Conservation (phyloP, 805 yeast species). For the Hanseniaspora singularis region DNA sequence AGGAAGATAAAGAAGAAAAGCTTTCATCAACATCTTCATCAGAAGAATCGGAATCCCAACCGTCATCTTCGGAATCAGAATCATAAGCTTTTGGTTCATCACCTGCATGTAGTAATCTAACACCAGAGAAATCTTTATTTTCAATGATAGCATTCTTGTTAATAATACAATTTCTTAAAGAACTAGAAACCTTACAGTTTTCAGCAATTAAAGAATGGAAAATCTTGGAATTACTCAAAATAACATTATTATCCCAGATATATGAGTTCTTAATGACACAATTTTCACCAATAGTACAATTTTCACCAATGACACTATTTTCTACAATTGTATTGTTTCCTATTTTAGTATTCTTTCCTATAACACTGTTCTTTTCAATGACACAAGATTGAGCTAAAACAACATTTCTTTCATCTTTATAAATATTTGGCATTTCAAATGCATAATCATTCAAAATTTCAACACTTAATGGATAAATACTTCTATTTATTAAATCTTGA, state of each 20-base stretch:
- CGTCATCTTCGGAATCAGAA: slow-evolving; percentile 14
- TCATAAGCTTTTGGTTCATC: slow-evolving; percentile 7
- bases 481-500: slow-evolving; percentile 79
- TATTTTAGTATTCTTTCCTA: slow-evolving; percentile 64
- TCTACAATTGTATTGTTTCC: slow-evolving; percentile 61
- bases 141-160: slow-evolving; percentile 58
- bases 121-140: slow-evolving; percentile 35
- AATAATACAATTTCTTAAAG: slow-evolving; percentile 54
- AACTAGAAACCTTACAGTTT: slow-evolving; percentile 41
- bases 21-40: slow-evolving; percentile 26
- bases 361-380: slow-evolving; percentile 66
- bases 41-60: slow-evolving; percentile 17
- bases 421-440: slow-evolving; percentile 74
- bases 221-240: slow-evolving; percentile 53
- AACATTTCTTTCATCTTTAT: slow-evolving; percentile 70
- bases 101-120: slow-evolving; percentile 8
- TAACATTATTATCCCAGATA: slow-evolving; percentile 71
- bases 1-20: too few species aligned
- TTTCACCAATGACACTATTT: slow-evolving; percentile 72
- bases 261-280: slow-evolving; percentile 62
- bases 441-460: slow-evolving; percentile 68
- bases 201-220: slow-evolving; percentile 62
- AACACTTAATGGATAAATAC: slow-evolving; percentile 85
- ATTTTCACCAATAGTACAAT: slow-evolving; percentile 72
- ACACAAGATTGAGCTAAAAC: slow-evolving; percentile 86